Evolutionary conservation across 2,329 filamentous ascomycete species (phyloP).

Genomic region (Scedosporium apiospermum): DNA sequence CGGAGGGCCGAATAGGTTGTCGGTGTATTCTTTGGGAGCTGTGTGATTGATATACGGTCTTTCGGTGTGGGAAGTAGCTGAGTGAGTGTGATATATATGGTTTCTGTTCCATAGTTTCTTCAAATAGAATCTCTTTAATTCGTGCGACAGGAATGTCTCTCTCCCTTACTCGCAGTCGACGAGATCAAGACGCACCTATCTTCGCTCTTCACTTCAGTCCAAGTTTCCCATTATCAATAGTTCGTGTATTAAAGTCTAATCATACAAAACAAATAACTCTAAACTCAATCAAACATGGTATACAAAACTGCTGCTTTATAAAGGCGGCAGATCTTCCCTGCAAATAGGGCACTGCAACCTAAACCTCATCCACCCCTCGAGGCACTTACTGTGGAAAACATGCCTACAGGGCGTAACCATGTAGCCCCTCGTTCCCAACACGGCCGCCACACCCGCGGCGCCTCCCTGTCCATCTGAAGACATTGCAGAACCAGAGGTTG

Average conservation of each 20-base stretch:
- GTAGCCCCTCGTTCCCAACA: constrained; percentile 73
- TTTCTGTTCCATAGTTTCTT: too few relatives aligned
- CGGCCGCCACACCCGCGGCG: constrained; percentile 48
- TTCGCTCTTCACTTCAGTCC: neutral
- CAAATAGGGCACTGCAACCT: constrained; percentile 92
- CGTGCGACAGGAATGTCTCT: too few relatives aligned
- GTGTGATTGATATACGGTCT: neutral
- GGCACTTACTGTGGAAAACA: constrained; percentile 84
- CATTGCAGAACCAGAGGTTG: neutral
- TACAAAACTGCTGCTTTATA: constrained; percentile 38
- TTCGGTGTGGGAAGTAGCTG: neutral
- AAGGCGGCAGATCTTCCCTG: constrained; percentile 74
- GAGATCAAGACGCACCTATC: neutral
- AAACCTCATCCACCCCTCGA: constrained; percentile 96
- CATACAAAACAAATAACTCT: neutral
- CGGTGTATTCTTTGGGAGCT: constrained; percentile 17
- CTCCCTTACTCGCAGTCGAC: too few relatives aligned
- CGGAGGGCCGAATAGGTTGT: constrained; percentile 28
- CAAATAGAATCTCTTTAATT: too few relatives aligned
- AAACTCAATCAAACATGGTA: neutral
- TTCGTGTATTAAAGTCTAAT: neutral
- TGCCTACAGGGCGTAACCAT: constrained; percentile 98
- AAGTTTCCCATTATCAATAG: neutral
- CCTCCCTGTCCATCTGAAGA: constrained; percentile 22
- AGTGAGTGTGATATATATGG: too few relatives aligned